Conservation (phyloP, 2,329 filamentous ascomycete genomes). For the Nakataea oryzae region DNA sequence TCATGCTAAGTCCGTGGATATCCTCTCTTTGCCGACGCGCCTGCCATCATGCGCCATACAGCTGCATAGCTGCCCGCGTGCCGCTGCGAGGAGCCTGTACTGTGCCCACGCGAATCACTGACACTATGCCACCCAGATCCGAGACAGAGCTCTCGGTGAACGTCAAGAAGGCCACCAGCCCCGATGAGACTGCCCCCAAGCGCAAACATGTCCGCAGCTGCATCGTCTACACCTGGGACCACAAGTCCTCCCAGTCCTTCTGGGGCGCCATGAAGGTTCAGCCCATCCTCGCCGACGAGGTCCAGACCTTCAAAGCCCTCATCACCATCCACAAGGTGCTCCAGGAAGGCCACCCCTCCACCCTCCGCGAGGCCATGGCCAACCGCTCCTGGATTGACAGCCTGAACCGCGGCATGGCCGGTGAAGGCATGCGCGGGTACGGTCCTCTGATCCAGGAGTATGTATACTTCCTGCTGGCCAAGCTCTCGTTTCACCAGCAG, state of each 20-base stretch:
- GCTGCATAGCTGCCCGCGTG: neutral
- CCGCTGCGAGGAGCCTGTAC: neutral
- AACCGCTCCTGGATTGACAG: conserved; percentile 90
- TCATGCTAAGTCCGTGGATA: conserved; percentile 18
- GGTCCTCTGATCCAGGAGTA: conserved; percentile 92
- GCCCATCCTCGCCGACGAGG: conserved; percentile 95
- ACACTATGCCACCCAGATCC: conserved; percentile 33
- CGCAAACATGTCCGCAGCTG: conserved; percentile 94
- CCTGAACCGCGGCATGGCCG: conserved; percentile 69
- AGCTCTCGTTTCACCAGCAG: conserved; percentile 91
- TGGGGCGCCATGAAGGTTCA: conserved; percentile 99
- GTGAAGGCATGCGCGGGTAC: conserved; percentile 84
- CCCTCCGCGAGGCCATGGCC: conserved; percentile 77
- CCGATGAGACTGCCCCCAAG: conserved; percentile 58
- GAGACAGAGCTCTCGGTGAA: conserved; percentile 60
- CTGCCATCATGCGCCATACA: neutral
- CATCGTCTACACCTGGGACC: conserved; percentile 99
- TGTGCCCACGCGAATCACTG: neutral
- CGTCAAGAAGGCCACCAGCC: conserved; percentile 60
- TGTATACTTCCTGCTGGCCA: conserved; percentile 87
- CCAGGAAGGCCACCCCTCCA: conserved; percentile 87
- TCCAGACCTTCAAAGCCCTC: conserved; percentile 97
- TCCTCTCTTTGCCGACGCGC: neutral
- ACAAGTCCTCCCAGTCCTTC: conserved; percentile 89
- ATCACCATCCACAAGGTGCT: conserved; percentile 97